A percentile compares a stretch with the other conserved stretches of the same genome.
These are phyloP conservation scores for Esteya vermicola DNA, from an alignment of 2,329 filamentous ascomycete genomes.

Conservation along the genomic window DNA sequence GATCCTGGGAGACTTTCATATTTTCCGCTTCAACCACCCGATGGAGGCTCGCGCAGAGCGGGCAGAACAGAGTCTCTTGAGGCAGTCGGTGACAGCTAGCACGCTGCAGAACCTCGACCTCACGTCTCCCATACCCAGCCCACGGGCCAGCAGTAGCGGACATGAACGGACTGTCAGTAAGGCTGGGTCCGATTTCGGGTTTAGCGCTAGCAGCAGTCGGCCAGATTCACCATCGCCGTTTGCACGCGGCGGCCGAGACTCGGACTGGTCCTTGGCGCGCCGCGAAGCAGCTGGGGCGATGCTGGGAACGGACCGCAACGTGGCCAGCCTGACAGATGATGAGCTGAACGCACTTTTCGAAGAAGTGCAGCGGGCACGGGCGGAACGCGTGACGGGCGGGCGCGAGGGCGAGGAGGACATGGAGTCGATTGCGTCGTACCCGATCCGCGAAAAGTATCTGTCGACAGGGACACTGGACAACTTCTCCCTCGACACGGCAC, in stretches of 20 bases:
- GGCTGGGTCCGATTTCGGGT: slow-evolving; percentile 53
- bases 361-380: slow-evolving; percentile 78
- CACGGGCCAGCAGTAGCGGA: slow-evolving; percentile 39
- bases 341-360: slow-evolving; percentile 89
- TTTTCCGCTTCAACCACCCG: slow-evolving; percentile 96
- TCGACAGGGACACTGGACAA: slow-evolving; percentile 92
- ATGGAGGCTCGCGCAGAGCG: slow-evolving; percentile 89
- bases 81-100: slow-evolving; percentile 61
- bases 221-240: slow-evolving; percentile 67
- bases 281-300: slow-evolving; percentile 87
- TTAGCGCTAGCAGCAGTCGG: slow-evolving; percentile 56
- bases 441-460: slow-evolving; percentile 85
- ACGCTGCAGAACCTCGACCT: slow-evolving; percentile 45
- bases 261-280: slow-evolving; percentile 88
- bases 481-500: slow-evolving; percentile 82
- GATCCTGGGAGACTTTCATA: slow-evolving; percentile 95
- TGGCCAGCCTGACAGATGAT: slow-evolving; percentile 80
- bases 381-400: slow-evolving; percentile 51
- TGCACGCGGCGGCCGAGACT: slow-evolving; percentile 54
- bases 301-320: slow-evolving; percentile 80
- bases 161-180: slow-evolving; percentile 76
- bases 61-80: slow-evolving; percentile 69
- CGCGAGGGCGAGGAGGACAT: slow-evolving; percentile 79
- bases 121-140: slow-evolving; percentile 40
- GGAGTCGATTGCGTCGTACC: slow-evolving; percentile 79